phyloP scores from a whole-genome alignment of 1,284 basidiomycete genomes.

The Microstroma glucosiphilum region DNA sequence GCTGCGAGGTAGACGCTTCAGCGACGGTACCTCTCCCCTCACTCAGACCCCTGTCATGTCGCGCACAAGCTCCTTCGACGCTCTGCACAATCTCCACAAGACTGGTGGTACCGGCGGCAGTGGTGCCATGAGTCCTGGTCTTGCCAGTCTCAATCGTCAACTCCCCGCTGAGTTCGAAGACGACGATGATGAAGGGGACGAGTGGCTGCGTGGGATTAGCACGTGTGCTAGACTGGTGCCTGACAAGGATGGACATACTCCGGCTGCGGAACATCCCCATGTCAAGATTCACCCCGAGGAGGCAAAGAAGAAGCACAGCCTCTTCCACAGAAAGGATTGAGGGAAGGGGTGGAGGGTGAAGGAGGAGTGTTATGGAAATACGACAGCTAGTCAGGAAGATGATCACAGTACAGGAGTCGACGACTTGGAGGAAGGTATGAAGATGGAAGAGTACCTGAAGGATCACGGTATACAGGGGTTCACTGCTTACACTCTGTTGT shows the following conservation, averaged over 20 bases:
- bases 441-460: too few relatives aligned
- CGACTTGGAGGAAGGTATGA: too few relatives aligned
- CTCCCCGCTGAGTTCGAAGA: conserved; percentile 41
- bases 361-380: too few relatives aligned
- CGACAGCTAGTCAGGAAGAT: too few relatives aligned
- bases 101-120: background rate
- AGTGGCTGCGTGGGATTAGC: conserved; percentile 51
- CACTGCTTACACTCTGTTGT: too few relatives aligned
- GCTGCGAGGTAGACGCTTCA: conserved; percentile 62
- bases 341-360: background rate
- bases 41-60: conserved; percentile 41
- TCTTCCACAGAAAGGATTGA: conserved; percentile 39
- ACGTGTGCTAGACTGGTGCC: conserved; percentile 42
- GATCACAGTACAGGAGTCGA: too few relatives aligned
- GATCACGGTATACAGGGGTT: too few relatives aligned
- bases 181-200: conserved; percentile 51
- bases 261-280: conserved; percentile 44
- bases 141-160: conserved; percentile 9
- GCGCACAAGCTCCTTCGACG: conserved; percentile 31
- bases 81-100: conserved; percentile 14
- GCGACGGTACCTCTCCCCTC: conserved; percentile 36
- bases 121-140: background rate
- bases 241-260: conserved; percentile 21
- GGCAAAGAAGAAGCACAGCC: conserved; percentile 35
- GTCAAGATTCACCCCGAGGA: conserved; percentile 38